Evolutionary conservation across 495 filamentous ascomycete genomes (phyloP).

Genomic region (Bombardia bombarda): DNA sequence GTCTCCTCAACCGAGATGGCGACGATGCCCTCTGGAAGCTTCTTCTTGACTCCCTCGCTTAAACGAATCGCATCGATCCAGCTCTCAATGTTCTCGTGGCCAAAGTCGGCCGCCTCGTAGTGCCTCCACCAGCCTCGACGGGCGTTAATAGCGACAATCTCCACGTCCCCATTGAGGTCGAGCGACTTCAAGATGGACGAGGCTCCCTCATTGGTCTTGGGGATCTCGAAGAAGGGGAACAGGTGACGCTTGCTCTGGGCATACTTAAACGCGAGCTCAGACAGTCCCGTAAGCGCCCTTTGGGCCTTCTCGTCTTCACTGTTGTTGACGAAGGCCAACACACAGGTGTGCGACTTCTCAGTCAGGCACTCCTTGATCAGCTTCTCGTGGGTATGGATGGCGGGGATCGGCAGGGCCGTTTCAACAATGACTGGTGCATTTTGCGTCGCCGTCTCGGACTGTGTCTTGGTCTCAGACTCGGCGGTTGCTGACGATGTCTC

Average conservation of each 20-base stretch:
- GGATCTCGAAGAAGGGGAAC: slow-evolving; percentile 77
- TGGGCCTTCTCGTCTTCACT: slow-evolving; percentile 43
- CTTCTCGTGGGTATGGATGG: slow-evolving; percentile 40
- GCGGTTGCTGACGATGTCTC: slow-evolving; percentile 25
- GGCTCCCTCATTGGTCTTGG: slow-evolving; percentile 51
- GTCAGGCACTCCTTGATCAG: slow-evolving; percentile 66
- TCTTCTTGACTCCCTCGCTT: slow-evolving; percentile 75
- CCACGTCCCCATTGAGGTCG: slow-evolving; percentile 47
- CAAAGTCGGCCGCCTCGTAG: slow-evolving; percentile 52
- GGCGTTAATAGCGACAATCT: slow-evolving; percentile 76
- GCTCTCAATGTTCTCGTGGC: slow-evolving; percentile 54
- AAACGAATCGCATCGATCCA: slow-evolving; percentile 87
- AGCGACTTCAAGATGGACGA: slow-evolving; percentile 52
- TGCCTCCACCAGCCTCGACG: slow-evolving; percentile 79
- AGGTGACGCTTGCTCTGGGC: slow-evolving; percentile 52
- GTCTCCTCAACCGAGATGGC: slow-evolving; percentile 46
- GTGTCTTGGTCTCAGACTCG: slow-evolving; percentile 26
- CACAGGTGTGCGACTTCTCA: slow-evolving; percentile 71
- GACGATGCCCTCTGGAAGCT: slow-evolving; percentile 68
- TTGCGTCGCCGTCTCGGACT: slow-evolving; percentile 27
- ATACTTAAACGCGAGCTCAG: slow-evolving; percentile 70
- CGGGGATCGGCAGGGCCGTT: slow-evolving; percentile 46
- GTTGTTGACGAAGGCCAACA: slow-evolving; percentile 68
- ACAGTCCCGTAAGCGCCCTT: slow-evolving; percentile 56
- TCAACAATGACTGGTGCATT: slow-evolving; percentile 38